Percentiles rank a stretch among this genome's conserved stretches.
Conservation (phyloP, 106 monocot genomes). For the Dioscorea zingiberensis region DNA sequence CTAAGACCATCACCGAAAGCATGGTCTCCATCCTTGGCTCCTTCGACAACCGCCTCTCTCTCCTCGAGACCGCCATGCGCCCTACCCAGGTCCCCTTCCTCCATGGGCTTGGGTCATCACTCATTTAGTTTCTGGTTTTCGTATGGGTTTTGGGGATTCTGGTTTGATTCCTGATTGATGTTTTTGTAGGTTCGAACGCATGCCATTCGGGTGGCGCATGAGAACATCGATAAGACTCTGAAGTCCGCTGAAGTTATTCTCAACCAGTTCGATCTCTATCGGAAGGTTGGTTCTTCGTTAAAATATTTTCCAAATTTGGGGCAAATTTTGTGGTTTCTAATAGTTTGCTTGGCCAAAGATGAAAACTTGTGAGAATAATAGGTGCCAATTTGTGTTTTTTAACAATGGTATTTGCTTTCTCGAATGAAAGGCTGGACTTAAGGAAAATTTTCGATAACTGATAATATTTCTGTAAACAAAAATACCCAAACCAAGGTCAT, state of each 20-base stretch:
- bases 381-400: too few species aligned
- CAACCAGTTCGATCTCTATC: constrained; percentile 55
- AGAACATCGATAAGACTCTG: not conserved
- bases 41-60: constrained; percentile 68
- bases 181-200: constrained; percentile 54
- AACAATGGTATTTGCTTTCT: too few species aligned
- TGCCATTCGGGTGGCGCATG: constrained; percentile 7
- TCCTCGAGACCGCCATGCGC: constrained; percentile 70
- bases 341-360: too few species aligned
- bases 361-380: too few species aligned
- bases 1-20: constrained; percentile 21
- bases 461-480: too few species aligned
- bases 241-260: constrained; percentile 35
- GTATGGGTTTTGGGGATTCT: not conserved
- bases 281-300: constrained; percentile 28
- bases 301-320: too few species aligned
- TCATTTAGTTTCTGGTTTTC: not conserved
- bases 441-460: too few species aligned
- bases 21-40: constrained; percentile 68
- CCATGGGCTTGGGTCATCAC: not conserved
- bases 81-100: constrained; percentile 42
- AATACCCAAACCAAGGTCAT: too few species aligned
- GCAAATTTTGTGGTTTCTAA: too few species aligned
- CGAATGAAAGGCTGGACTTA: too few species aligned
- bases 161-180: not conserved